Evolutionary conservation across 106 monocot genomes (phyloP).

Genomic region (Narthecium ossifragum): DNA sequence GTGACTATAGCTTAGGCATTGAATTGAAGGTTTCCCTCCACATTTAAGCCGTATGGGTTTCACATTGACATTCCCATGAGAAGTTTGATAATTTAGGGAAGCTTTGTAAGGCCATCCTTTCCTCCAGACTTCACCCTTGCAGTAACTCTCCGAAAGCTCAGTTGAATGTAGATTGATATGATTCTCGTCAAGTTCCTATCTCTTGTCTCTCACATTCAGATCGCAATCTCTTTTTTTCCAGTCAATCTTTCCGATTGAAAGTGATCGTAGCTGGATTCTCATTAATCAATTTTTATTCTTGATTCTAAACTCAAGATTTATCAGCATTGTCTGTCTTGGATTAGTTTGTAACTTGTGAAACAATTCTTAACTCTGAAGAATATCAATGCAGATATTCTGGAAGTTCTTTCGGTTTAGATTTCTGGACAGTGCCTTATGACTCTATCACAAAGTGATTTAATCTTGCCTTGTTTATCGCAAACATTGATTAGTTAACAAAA

Average conservation of each 20-base stretch:
- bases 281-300: not conserved
- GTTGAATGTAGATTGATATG: not conserved
- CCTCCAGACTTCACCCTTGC: not conserved
- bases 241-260: not conserved
- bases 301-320: too few relatives aligned
- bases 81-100: not conserved
- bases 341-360: not conserved
- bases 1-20: too few relatives aligned
- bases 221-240: not conserved
- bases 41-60: not conserved
- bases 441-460: too few relatives aligned
- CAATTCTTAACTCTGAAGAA: not conserved
- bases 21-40: slow-evolving; percentile 6
- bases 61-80: not conserved
- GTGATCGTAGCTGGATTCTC: not conserved
- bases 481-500: too few relatives aligned
- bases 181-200: not conserved
- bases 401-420: too few relatives aligned
- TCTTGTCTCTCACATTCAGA: not conserved
- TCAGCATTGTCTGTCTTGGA: not conserved
- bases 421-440: too few relatives aligned
- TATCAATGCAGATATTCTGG: not conserved
- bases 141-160: not conserved
- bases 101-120: not conserved
- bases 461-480: too few relatives aligned